Base-by-base conservation (phyloP, 2,329 filamentous ascomycete genomes). In the Colletotrichum musicola region DNA sequence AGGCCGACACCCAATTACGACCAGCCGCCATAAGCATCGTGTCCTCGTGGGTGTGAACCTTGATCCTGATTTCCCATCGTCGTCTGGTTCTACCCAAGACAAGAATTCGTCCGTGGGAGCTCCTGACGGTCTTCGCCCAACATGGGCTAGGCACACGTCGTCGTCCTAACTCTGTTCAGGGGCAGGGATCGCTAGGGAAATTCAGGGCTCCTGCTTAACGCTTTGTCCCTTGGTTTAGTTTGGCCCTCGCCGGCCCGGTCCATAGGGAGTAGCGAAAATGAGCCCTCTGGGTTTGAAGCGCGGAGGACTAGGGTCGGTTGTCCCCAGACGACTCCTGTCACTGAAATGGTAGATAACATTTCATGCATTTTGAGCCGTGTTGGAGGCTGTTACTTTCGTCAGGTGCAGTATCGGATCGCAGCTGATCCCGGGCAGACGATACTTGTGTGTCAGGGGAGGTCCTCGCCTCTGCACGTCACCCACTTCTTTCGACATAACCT, bases 171-270 rank as follows among this genome's bases (percentile, higher is more conserved):
- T 65, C 55, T n/a, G 18, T 42, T 20, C 44, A 49, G 66, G 44
- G 25, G 50, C 58, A 58, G 67, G 67, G 63, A 46, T 62, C 27
- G 35, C 12, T 30, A 30, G 50, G 63, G 50, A 56, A 62, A 69
- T 62, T 62, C 63, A 67, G 66, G 50, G 51, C 40, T 69, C 18
- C 44, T 69, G 62, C 66, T 69, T 62, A 56, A 67, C 63, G 66
- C 63, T 69, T 67, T 62, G 62, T 65, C 66, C 56, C n/a, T 13
- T 25, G 18, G 20, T 13, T 49, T 50, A 38, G 55, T 22, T 22
- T 62, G 57, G 62, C 56, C 56, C 55, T 66, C 55, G 53, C 49
- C 67, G 63, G 67, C 50, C 57, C 67, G 63, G 51, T 69, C 51
- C 63, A 66, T 68, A 40, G 38, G 47, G 14, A 54, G 22, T 27